Evolutionary conservation across 306 rosid genomes (phyloP).

Genomic region (Quercus bicolor): DNA sequence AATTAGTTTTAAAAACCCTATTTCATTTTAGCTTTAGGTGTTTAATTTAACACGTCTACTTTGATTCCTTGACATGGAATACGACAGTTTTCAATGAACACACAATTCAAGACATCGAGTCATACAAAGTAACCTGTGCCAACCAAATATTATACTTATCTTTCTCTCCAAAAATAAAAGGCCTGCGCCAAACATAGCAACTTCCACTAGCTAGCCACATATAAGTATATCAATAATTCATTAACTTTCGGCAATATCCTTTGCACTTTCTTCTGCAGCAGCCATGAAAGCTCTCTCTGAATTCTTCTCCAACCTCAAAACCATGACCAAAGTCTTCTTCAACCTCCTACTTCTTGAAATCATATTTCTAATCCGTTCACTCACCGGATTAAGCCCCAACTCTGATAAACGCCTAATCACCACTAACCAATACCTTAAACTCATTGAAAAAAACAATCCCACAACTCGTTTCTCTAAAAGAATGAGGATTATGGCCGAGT

Average conservation of each 20-base stretch:
- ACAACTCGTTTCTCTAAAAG: slow-evolving; percentile 32
- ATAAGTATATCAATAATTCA: background rate
- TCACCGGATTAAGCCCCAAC: slow-evolving; percentile 37
- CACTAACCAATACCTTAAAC: slow-evolving; percentile 57
- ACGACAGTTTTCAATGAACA: background rate
- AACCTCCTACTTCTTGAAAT: slow-evolving; percentile 55
- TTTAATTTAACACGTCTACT: background rate
- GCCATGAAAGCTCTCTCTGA: slow-evolving; percentile 62
- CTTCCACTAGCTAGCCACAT: background rate
- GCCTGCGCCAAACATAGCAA: background rate
- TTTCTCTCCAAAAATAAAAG: too few relatives aligned
- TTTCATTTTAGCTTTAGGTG: too few relatives aligned
- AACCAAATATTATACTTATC: too few relatives aligned
- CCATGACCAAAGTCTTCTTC: slow-evolving; percentile 49
- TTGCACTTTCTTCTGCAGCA: slow-evolving; percentile 9
- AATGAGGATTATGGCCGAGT: background rate
- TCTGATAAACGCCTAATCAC: slow-evolving; percentile 44
- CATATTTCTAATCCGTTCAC: slow-evolving; percentile 27
- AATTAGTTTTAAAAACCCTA: too few relatives aligned
- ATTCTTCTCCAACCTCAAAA: slow-evolving; percentile 51
- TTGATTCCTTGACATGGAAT: background rate
- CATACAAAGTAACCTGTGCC: too few relatives aligned
- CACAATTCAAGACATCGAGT: background rate
- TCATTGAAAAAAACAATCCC: slow-evolving; percentile 72
- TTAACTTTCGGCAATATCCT: background rate